Percentiles rank a stretch among this genome's conserved stretches.
Conservation (phyloP, 2,329 filamentous ascomycete species). For the Thielaviopsis euricoi region DNA sequence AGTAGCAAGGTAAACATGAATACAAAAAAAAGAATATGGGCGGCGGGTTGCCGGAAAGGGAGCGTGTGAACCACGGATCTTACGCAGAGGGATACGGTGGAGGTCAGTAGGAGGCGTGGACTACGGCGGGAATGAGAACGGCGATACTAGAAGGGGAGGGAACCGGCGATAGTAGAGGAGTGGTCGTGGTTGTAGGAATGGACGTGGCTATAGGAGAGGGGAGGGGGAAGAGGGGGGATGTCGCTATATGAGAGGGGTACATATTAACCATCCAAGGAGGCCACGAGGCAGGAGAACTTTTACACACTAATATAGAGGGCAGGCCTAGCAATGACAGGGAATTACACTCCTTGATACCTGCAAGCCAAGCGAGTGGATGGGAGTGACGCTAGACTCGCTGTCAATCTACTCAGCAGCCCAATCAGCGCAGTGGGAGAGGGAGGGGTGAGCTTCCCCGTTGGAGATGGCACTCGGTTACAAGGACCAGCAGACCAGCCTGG, state of each 20-base stretch:
- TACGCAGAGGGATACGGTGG: too few species aligned
- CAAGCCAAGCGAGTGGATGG: neutral
- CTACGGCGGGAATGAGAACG: neutral
- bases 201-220: neutral
- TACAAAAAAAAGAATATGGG: too few species aligned
- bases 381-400: neutral
- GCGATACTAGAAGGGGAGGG: neutral
- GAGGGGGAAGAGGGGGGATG: neutral
- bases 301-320: too few species aligned
- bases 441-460: neutral
- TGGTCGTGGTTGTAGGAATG: neutral
- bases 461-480: neutral
- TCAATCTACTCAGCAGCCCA: neutral
- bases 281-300: neutral
- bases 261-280: neutral
- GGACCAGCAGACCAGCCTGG: neutral
- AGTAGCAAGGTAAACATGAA: too few species aligned
- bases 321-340: too few species aligned
- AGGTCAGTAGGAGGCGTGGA: too few species aligned
- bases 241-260: neutral
- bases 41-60: too few species aligned
- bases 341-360: neutral
- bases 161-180: neutral
- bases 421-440: neutral
- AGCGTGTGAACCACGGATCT: too few species aligned